Conservation (phyloP, 129 eudicot species). For the Glebionis coronaria region DNA sequence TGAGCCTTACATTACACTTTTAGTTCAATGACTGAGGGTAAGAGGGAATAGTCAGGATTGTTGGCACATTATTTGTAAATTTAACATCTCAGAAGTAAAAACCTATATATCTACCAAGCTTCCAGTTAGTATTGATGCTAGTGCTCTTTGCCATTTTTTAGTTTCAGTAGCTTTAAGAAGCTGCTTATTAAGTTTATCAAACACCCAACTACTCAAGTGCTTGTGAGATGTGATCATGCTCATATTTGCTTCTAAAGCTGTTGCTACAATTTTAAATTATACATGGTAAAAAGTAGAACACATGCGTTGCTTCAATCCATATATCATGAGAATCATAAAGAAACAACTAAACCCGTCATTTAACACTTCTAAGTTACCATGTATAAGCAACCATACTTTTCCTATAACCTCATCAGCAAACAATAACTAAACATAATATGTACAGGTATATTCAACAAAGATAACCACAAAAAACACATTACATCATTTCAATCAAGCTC, state of each 20-base stretch:
- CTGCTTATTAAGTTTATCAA: not conserved
- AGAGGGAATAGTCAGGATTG: too few relatives aligned
- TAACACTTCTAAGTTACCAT: too few relatives aligned
- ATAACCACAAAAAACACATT: too few relatives aligned
- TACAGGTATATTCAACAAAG: too few relatives aligned
- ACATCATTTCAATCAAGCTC: too few relatives aligned
- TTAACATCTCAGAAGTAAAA: too few relatives aligned
- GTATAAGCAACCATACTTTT: conserved; percentile 1
- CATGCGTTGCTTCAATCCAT: not conserved
- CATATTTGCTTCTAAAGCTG: not conserved
- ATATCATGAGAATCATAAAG: not conserved
- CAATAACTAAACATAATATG: not conserved
- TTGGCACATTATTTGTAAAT: too few relatives aligned
- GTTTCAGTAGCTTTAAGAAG: not conserved
- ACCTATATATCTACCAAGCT: not conserved
- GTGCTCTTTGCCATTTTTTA: not conserved
- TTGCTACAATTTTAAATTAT: not conserved
- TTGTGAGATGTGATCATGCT: not conserved
- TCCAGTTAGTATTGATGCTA: not conserved
- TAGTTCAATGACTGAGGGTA: too few relatives aligned
- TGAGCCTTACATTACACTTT: too few relatives aligned
- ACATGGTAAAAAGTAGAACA: conserved; percentile 2
- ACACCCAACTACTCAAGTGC: not conserved
- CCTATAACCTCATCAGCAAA: conserved; percentile 2
- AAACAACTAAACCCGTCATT: too few relatives aligned